Conservation (phyloP, 2,329 filamentous ascomycete genomes). For the Colletotrichum sp. region DNA sequence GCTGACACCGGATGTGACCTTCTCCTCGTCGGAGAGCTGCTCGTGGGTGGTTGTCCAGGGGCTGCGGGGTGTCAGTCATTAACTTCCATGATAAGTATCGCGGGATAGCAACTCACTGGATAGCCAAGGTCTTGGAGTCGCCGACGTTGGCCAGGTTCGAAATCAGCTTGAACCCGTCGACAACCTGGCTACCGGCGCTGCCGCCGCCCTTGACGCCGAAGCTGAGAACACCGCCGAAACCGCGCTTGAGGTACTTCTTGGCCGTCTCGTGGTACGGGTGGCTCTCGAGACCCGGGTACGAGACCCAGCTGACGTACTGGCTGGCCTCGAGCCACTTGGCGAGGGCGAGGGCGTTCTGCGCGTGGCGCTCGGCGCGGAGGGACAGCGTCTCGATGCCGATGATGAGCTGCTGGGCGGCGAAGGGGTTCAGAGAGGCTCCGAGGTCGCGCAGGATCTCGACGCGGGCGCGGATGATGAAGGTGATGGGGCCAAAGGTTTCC, state of each 20-base stretch:
- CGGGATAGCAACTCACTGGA: slow-evolving; percentile 61
- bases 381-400: slow-evolving; percentile 90
- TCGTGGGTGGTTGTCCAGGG: slow-evolving; percentile 96
- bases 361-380: slow-evolving; percentile 85
- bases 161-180: slow-evolving; percentile 93
- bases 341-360: slow-evolving; percentile 79
- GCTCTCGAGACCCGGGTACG: slow-evolving; percentile 85
- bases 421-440: slow-evolving; percentile 83
- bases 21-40: slow-evolving; percentile 86
- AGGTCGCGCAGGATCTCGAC: slow-evolving; percentile 92
- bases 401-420: slow-evolving; percentile 90
- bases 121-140: slow-evolving; percentile 92
- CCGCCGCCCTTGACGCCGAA: slow-evolving; percentile 93
- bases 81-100: background rate
- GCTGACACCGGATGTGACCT: slow-evolving; percentile 79
- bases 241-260: slow-evolving; percentile 84
- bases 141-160: slow-evolving; percentile 97
- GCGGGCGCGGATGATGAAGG: slow-evolving; percentile 84
- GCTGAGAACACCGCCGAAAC: slow-evolving; percentile 89
- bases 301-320: slow-evolving; percentile 88
- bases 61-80: slow-evolving; percentile 28
- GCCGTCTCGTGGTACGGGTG: slow-evolving; percentile 82
- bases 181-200: slow-evolving; percentile 82
- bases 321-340: slow-evolving; percentile 85
- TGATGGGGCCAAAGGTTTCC: slow-evolving; percentile 84